Evolutionary conservation across 768 basidiomycete species (phyloP), one percentile per base, ranked within the genome.

Genomic region (Hirschioporus abietinus): DNA sequence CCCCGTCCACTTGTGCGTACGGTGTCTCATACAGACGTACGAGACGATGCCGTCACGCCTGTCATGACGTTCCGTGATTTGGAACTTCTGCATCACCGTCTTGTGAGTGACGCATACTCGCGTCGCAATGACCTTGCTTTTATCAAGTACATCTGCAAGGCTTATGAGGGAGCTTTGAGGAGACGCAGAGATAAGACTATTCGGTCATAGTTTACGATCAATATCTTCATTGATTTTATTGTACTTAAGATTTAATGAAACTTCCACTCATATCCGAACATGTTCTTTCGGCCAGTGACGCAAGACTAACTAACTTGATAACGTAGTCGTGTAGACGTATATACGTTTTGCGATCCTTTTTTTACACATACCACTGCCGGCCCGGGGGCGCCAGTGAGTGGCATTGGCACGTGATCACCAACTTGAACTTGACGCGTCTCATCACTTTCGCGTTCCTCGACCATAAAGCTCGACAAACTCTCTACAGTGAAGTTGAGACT

Each of bases 21-120:
- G 70, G 86, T 84, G 1, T 83, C 87, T 6, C 75, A 77, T 0
- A 76, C 80, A 1, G 85, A 86, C 20, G 81, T 90, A 3, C 83
- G 86, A 0, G 95, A 97, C 72, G 90, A 93, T 70, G 73, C 83
- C 25, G 88, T 97, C 7, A 92, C 95, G 0, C 95, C 95, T 0
- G 74, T 95, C 57, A 71, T 96, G 24, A 82, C 86, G 15, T 96
- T 95, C 73, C 70, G 77, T 18, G 93, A 96, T 73, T 69, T 96
- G n/a, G 89, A 92, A 69, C 68, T 89, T 6, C 78, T 97, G 63
- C 94, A 96, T 74, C 84, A 93, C 66, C 81, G 89, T 27, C 76
- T 95, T 30, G 85, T 89, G n/a, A 71, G 34, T 17, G 78, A 74
- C 25, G 75, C 76, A 24, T 77, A 75, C 35, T 76, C 72, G 63